Evolutionary conservation across 768 basidiomycete species (phyloP).

Genomic region (Thelephora ganbajun): DNA sequence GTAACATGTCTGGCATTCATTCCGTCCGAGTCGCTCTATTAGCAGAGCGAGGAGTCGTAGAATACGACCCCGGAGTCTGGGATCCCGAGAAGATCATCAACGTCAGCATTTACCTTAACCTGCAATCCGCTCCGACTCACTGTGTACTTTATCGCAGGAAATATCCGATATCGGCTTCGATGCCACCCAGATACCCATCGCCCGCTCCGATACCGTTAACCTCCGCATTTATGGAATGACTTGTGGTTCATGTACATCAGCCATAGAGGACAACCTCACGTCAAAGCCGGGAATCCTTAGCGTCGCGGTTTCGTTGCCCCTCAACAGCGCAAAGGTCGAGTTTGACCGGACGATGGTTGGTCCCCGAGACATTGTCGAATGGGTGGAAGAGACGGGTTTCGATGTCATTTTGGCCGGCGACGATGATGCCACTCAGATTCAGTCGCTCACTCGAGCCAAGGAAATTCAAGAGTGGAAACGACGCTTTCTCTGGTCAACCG

Average conservation of each 20-base stretch:
- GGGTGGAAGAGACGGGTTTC: conserved; percentile 80
- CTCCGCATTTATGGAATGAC: conserved; percentile 89
- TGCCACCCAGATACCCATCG: conserved; percentile 58
- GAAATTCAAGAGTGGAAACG: conserved; percentile 85
- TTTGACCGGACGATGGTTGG: conserved; percentile 65
- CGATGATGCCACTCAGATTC: conserved; percentile 69
- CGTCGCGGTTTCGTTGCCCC: conserved; percentile 62
- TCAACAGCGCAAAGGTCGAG: conserved; percentile 58
- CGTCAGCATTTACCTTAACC: conserved; percentile 28
- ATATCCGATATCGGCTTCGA: conserved; percentile 91
- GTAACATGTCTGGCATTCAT: conserved; percentile 76
- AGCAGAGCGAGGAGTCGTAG: conserved; percentile 83
- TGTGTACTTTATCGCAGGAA: conserved; percentile 37
- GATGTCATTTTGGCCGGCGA: conserved; percentile 78
- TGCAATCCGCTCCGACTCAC: neutral
- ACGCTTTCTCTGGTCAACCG: conserved; percentile 58
- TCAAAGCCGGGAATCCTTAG: conserved; percentile 59
- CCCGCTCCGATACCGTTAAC: conserved; percentile 51
- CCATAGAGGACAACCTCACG: conserved; percentile 58
- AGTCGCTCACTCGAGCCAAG: conserved; percentile 75
- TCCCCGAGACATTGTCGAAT: conserved; percentile 79
- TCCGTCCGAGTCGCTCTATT: conserved; percentile 93
- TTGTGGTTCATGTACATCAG: conserved; percentile 66
- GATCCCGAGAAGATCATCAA: conserved; percentile 61
- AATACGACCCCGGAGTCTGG: conserved; percentile 82